Evolutionary conservation across 345 rosid species (phyloP).

Genomic region (Populus ilicifolia): DNA sequence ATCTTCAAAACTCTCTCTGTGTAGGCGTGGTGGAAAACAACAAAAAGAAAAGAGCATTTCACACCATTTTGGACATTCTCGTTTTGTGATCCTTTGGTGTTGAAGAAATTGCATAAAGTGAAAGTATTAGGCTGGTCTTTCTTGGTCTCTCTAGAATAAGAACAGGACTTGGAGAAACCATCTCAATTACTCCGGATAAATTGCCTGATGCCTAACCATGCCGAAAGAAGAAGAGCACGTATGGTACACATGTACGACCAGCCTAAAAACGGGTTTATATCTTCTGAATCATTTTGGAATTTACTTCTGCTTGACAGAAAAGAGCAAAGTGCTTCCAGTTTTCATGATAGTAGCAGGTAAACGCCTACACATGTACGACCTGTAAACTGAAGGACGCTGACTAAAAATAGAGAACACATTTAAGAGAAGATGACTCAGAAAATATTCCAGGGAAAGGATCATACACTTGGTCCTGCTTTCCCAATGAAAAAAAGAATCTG

Average conservation of each 20-base stretch:
- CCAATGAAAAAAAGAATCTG: not conserved
- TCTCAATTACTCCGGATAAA: not conserved
- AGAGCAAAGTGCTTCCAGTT: not conserved
- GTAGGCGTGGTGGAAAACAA: not conserved
- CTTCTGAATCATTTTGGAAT: not conserved
- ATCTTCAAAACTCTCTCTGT: constrained; percentile 14
- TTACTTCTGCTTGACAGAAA: not conserved
- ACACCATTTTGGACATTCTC: not conserved
- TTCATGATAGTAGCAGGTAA: not conserved
- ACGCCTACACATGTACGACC: not conserved
- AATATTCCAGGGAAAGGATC: no score
- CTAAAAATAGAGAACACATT: not conserved
- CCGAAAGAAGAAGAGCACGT: not conserved
- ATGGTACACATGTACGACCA: no score
- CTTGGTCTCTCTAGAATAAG: not conserved
- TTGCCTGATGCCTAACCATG: not conserved
- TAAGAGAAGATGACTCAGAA: not conserved
- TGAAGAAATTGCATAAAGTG: not conserved
- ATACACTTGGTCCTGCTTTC: not conserved
- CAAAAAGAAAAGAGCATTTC: not conserved
- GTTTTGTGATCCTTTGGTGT: not conserved
- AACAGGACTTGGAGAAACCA: not conserved
- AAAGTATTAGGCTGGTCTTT: not conserved
- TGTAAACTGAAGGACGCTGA: not conserved
- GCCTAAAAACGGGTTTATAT: no score